phyloP scores from a whole-genome alignment of 1,284 basidiomycete genomes.

The Trametes sp. region DNA sequence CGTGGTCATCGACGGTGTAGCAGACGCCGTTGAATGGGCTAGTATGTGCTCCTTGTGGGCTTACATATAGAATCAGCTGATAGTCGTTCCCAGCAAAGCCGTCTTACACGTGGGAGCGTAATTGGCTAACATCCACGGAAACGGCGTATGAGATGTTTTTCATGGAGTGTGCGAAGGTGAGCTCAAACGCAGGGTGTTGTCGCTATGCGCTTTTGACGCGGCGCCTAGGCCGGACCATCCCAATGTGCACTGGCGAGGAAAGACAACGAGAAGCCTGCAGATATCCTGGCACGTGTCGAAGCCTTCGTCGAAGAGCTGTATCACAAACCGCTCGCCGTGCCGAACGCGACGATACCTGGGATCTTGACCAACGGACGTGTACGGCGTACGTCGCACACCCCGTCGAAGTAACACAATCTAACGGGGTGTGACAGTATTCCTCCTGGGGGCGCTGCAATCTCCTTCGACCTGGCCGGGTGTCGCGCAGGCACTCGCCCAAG shows the following conservation, averaged over 20 bases:
- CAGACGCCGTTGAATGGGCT: conserved; percentile 37
- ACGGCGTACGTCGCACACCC: conserved; percentile 35
- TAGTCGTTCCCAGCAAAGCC: conserved; percentile 37
- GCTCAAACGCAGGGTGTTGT: too few relatives aligned
- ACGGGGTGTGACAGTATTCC: conserved; percentile 1
- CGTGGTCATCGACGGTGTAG: conserved; percentile 38
- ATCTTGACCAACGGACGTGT: conserved; percentile 46
- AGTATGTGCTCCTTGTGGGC: conserved; percentile 30
- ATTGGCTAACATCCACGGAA: conserved; percentile 43
- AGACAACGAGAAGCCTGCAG: conserved; percentile 34
- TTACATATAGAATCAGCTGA: not conserved
- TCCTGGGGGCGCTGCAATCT: conserved; percentile 9
- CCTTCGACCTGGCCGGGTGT: conserved; percentile 27
- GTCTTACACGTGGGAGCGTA: conserved; percentile 44
- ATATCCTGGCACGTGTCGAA: conserved; percentile 44
- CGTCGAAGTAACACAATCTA: not conserved
- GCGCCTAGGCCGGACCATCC: conserved; percentile 38
- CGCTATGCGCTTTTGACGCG: not conserved
- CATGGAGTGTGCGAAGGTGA: conserved; percentile 13
- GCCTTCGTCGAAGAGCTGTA: conserved; percentile 44
- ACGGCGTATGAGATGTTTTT: conserved; percentile 40
- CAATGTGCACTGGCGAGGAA: conserved; percentile 40
- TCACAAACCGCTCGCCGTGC: conserved; percentile 39
- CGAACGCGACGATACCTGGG: conserved; percentile 38
- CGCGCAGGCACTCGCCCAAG: conserved; percentile 27